These are phyloP conservation scores for Cutaneotrichosporon spelunceum DNA, from an alignment of 1,284 basidiomycete genomes.

Conservation along the genomic window DNA sequence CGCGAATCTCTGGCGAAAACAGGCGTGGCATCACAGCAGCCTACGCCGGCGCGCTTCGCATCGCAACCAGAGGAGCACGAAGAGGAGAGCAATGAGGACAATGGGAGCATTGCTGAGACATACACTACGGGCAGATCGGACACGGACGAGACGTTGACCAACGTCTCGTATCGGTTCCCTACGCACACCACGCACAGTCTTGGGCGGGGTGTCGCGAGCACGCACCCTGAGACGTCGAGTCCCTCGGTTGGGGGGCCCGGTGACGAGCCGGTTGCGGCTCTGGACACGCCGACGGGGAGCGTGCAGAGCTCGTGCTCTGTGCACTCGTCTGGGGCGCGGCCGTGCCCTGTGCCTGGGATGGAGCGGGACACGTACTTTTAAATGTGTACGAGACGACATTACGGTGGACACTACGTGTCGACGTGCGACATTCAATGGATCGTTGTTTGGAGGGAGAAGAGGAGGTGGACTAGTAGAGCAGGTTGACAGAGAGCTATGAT, in stretches of 20 bases:
- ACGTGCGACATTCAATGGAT: slow-evolving; percentile 6
- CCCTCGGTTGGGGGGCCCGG: background rate
- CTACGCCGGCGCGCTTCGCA: background rate
- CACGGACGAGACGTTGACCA: slow-evolving; percentile 16
- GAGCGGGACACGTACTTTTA: background rate
- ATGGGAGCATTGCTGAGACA: slow-evolving; percentile 15
- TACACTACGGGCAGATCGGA: slow-evolving; percentile 8
- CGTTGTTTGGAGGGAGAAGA: background rate
- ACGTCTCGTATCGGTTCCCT: slow-evolving; percentile 33
- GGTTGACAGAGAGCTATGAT: no score
- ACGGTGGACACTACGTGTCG: background rate
- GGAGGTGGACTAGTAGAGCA: no score
- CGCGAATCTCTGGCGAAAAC: slow-evolving; percentile 7
- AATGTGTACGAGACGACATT: background rate
- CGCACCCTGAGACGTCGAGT: background rate
- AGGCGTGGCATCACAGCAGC: background rate
- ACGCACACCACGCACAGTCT: background rate
- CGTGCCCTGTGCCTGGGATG: background rate
- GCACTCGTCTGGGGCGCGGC: background rate
- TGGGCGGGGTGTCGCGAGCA: background rate
- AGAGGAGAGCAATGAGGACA: background rate
- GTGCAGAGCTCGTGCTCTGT: background rate
- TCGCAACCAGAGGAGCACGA: background rate
- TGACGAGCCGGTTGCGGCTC: background rate
- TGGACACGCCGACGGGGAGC: background rate